Base-by-base conservation (phyloP, 768 basidiomycete species). In the Dictyophora rubrovolvata region DNA sequence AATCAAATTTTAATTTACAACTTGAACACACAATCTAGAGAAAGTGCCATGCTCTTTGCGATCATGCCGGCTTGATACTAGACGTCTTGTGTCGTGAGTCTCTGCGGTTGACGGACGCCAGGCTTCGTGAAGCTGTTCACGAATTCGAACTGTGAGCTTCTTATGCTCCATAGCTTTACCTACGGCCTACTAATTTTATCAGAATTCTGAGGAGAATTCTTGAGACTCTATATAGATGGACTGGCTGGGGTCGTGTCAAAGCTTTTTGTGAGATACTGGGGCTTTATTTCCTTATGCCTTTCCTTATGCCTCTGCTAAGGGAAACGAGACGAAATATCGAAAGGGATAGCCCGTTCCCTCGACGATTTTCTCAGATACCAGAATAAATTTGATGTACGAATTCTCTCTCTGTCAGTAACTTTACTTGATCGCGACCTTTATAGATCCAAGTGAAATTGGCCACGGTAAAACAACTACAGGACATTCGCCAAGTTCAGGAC, bases 191-290 rank as follows among this genome's bases (percentile, higher is more conserved):
- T 52, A 23, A 60, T 22, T 21, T 35, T n/a, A 21, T 20, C 42
- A 82, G 80, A n/a, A 71, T 76, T 21, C 67, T 81, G 1, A 69
- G 70, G 58, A 71, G 48, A 48, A 74, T 81, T 23, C 68, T 70
- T 34, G 70, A 64, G 48, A 72, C 77, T 18, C 63, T 79, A 23
- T 67, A 66, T 57, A 68, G 62, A 60, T 80, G 74, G 71, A 71
- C 74, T 16, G 63, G 66, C 18, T 76, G 74, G 60, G 74, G 69
- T 58, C 69, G 68, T 48, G 57, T 79, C 22, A 64, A 66, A 56
- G 68, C 71, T 21, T 73, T 77, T 54, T 54, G 81, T 80, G 56
- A 66, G 76, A 60, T 18, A 37, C 8, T 17, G 48, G 57, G 48
- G 48, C 9, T 35, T 17, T 0, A 37, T 34, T 34, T 3, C 34